Conservation (phyloP, 2,329 filamentous ascomycete species). For the Sclerotinia borealis region DNA sequence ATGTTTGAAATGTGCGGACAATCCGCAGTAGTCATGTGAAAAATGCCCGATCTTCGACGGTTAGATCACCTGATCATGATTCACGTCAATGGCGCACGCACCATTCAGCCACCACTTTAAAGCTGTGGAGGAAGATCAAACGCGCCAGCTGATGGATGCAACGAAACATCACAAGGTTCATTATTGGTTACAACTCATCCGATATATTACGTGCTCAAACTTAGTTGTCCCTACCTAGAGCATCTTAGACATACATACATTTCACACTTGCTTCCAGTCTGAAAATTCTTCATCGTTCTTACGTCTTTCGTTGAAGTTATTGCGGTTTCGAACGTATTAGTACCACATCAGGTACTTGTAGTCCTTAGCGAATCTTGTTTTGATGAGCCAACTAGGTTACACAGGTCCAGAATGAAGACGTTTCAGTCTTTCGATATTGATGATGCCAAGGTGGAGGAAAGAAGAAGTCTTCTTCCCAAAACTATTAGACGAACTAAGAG, state of each 20-base stretch:
- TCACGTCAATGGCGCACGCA: neutral
- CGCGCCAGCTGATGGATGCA: neutral
- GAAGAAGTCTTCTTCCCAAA: constrained; percentile 10
- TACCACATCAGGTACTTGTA: neutral
- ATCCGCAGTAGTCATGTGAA: no score
- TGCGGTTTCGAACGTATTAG: neutral
- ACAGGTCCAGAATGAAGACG: neutral
- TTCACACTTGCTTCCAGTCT: neutral
- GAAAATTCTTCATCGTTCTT: neutral
- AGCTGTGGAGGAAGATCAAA: neutral
- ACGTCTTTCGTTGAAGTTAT: neutral
- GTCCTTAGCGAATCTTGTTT: neutral
- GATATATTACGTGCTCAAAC: constrained; percentile 5
- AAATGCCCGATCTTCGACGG: neutral
- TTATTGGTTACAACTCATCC: neutral
- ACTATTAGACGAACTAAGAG: neutral
- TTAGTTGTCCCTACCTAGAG: neutral
- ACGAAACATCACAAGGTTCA: neutral
- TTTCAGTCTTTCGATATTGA: constrained; percentile 8
- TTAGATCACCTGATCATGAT: neutral
- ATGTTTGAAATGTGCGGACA: no score
- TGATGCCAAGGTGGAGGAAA: neutral
- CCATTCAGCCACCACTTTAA: neutral
- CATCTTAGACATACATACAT: neutral
- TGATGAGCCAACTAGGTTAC: neutral